Conservation (phyloP, 2,329 filamentous ascomycete species). For the Diatrype stigma region DNA sequence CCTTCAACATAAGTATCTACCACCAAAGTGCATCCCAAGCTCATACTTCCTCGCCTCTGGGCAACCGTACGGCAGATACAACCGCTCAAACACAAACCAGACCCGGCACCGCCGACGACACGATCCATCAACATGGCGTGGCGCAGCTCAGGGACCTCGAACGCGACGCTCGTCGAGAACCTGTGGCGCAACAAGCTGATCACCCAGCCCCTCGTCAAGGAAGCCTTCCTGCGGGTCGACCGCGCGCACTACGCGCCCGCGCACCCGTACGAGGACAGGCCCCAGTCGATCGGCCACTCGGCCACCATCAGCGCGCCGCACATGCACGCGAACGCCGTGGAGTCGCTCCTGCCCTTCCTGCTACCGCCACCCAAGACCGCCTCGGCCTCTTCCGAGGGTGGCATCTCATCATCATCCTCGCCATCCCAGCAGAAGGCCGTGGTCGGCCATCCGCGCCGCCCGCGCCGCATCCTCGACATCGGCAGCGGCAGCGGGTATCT, state of each 20-base stretch:
- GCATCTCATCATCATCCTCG: too few species aligned
- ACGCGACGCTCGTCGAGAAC: slow-evolving; percentile 73
- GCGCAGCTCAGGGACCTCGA: slow-evolving; percentile 73
- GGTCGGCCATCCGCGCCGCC: slow-evolving; percentile 16
- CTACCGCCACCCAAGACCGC: slow-evolving; percentile 30
- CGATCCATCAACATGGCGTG: slow-evolving; percentile 69
- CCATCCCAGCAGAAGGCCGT: not conserved
- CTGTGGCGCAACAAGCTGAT: slow-evolving; percentile 70
- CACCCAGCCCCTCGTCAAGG: slow-evolving; percentile 63
- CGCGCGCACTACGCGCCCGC: slow-evolving; percentile 75
- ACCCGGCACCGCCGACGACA: not conserved
- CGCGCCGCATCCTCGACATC: slow-evolving; percentile 63
- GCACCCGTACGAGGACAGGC: slow-evolving; percentile 61
- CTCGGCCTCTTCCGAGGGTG: too few species aligned
- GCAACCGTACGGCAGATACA: not conserved
- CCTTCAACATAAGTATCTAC: too few species aligned
- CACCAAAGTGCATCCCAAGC: not conserved
- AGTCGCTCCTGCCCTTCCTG: slow-evolving; percentile 44
- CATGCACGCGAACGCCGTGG: slow-evolving; percentile 55
- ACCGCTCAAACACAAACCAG: not conserved
- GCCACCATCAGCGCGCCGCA: slow-evolving; percentile 58
- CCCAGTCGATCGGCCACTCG: slow-evolving; percentile 50
- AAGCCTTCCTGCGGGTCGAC: slow-evolving; percentile 84
- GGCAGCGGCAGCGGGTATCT: slow-evolving; percentile 78
- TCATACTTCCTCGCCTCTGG: not conserved